These are phyloP conservation scores for Umbelopsis sp. DNA, from an alignment of 371 early-diverging fungal species.

Conservation along the genomic window DNA sequence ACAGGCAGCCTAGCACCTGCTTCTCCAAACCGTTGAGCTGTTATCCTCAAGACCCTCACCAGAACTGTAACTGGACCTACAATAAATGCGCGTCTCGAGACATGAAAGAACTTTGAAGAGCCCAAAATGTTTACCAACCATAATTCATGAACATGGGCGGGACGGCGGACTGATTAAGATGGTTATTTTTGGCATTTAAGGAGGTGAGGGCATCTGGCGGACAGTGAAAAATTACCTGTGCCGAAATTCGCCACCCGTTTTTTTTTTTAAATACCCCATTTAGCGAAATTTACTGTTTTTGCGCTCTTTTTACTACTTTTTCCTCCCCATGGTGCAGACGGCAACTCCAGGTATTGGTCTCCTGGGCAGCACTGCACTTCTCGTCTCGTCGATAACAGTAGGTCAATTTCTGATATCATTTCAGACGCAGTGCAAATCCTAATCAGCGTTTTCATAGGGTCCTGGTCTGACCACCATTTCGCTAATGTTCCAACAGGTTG, in stretches of 20 bases:
- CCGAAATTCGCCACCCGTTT: neutral
- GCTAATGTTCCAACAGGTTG: conserved; percentile 45
- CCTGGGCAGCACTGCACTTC: conserved; percentile 40
- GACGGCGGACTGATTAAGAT: no score
- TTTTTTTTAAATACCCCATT: neutral
- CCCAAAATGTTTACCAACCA: no score
- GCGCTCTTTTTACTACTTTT: neutral
- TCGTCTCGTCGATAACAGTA: conserved; percentile 53
- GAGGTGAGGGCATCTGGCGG: no score
- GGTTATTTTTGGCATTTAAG: no score
- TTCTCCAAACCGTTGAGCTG: no score
- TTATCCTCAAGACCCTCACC: no score
- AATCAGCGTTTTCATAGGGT: conserved; percentile 28
- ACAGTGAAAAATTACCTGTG: no score
- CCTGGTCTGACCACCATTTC: conserved; percentile 52
- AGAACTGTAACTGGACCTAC: no score
- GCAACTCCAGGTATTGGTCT: conserved; percentile 34
- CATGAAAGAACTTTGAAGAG: no score
- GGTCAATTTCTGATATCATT: neutral
- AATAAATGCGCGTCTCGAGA: no score
- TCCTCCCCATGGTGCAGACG: neutral
- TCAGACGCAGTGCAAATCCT: neutral
- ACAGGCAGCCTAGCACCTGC: no score
- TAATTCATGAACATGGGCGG: no score
- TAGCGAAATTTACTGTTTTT: conserved; percentile 5